Evolutionary conservation across 208 protist genomes (phyloP).

Genomic region (Leptomonas seymouri): DNA sequence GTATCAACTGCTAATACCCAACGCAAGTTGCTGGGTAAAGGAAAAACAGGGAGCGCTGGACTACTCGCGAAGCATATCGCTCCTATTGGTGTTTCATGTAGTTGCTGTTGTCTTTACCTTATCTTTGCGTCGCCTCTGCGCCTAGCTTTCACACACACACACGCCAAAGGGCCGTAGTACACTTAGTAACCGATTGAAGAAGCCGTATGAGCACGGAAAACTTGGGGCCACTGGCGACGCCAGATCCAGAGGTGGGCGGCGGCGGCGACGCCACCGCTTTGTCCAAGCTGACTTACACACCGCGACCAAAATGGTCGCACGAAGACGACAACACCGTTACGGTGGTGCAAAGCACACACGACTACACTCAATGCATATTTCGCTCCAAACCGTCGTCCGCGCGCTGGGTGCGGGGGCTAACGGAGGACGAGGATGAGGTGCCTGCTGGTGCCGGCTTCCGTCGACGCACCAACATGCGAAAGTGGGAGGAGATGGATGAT

Average conservation of each 20-base stretch:
- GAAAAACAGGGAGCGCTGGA: too few relatives aligned
- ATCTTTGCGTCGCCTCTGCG: too few relatives aligned
- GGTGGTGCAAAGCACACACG: slow-evolving; percentile 64
- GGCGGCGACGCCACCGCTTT: neutral
- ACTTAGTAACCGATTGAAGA: too few relatives aligned
- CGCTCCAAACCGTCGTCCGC: slow-evolving; percentile 48
- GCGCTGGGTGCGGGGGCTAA: slow-evolving; percentile 77
- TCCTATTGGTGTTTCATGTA: too few relatives aligned
- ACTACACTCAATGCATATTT: slow-evolving; percentile 50
- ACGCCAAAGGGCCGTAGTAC: too few relatives aligned
- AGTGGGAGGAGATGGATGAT: slow-evolving; percentile 32
- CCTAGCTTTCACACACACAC: too few relatives aligned
- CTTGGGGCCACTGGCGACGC: neutral
- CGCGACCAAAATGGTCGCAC: slow-evolving; percentile 27
- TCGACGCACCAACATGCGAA: slow-evolving; percentile 14
- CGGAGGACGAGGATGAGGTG: slow-evolving; percentile 38
- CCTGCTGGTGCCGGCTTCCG: slow-evolving; percentile 7
- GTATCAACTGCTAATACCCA: too few relatives aligned
- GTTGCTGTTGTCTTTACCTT: too few relatives aligned
- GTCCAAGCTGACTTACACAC: slow-evolving; percentile 5
- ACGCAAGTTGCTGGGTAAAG: too few relatives aligned
- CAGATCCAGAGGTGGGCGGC: neutral
- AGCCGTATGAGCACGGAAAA: neutral
- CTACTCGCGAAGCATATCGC: too few relatives aligned
- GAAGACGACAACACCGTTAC: slow-evolving; percentile 40